Evolutionary conservation across 2,329 filamentous ascomycete genomes (phyloP).

Genomic region (Teratosphaeria pseudoeucalypti): DNA sequence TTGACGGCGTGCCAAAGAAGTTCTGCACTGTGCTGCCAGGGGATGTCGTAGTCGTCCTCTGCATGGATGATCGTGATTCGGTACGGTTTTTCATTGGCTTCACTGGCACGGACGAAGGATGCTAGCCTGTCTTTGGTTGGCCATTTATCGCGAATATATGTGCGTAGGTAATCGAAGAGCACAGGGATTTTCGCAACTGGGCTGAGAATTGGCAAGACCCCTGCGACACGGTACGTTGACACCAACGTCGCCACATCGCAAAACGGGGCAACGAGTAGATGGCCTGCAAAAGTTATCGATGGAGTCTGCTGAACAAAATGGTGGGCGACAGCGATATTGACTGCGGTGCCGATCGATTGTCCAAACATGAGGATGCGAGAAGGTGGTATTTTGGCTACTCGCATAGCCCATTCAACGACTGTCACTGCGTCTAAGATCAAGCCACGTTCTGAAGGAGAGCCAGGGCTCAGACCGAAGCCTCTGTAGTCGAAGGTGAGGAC

Average conservation of each 20-base stretch:
- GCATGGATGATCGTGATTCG: constrained; percentile 41
- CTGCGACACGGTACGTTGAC: constrained; percentile 48
- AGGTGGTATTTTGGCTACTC: constrained; percentile 42
- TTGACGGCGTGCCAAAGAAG: constrained; percentile 48
- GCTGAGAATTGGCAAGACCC: constrained; percentile 44
- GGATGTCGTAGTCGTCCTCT: constrained; percentile 44
- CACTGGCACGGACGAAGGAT: constrained; percentile 31
- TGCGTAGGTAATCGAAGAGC: constrained; percentile 38
- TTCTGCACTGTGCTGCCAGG: constrained; percentile 39
- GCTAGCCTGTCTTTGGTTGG: constrained; percentile 38
- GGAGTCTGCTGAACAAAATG: constrained; percentile 32
- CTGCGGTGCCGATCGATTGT: constrained; percentile 50
- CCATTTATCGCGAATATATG: constrained; percentile 43
- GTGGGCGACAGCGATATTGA: constrained; percentile 36
- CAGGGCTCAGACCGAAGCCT: constrained; percentile 47
- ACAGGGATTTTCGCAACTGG: constrained; percentile 40
- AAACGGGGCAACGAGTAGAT: constrained; percentile 48
- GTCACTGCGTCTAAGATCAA: constrained; percentile 27
- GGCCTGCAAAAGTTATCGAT: constrained; percentile 43
- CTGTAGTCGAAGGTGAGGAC: constrained; percentile 52
- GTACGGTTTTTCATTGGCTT: constrained; percentile 28
- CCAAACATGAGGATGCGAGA: constrained; percentile 48
- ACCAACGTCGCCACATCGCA: constrained; percentile 44
- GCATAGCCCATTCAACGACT: constrained; percentile 1
- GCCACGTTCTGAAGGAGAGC: constrained; percentile 45